phyloP scores from a whole-genome alignment of 768 basidiomycete species.

The Glaciozyma antarctica region DNA sequence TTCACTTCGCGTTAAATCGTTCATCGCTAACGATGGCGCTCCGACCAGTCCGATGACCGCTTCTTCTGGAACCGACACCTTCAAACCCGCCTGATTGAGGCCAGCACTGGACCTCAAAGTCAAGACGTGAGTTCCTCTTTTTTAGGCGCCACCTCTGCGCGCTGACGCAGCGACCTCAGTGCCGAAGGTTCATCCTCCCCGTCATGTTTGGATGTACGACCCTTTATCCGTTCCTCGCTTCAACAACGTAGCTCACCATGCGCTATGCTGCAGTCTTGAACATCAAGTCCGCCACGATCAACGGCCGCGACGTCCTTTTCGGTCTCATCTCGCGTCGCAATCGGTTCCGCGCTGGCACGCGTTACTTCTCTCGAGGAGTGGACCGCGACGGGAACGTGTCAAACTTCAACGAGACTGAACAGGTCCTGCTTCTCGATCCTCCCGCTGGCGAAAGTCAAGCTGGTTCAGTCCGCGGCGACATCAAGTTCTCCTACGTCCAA shows the following conservation, averaged over 20 bases:
- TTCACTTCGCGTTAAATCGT: background rate
- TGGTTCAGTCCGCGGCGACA: constrained; percentile 38
- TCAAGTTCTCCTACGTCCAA: constrained; percentile 72
- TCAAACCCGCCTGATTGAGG: constrained; percentile 56
- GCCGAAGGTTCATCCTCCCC: constrained; percentile 80
- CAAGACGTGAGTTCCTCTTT: constrained; percentile 52
- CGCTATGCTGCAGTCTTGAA: constrained; percentile 60
- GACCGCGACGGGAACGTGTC: constrained; percentile 81
- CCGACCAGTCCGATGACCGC: constrained; percentile 69
- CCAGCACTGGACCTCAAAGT: constrained; percentile 46
- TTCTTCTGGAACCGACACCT: constrained; percentile 96
- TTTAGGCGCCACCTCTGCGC: background rate
- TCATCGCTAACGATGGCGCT: background rate
- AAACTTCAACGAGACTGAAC: constrained; percentile 98
- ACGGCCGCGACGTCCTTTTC: constrained; percentile 68
- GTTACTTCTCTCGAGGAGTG: constrained; percentile 90
- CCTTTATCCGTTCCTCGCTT: background rate
- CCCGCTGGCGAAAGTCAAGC: constrained; percentile 22
- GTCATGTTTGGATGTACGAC: constrained; percentile 86
- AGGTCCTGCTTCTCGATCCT: constrained; percentile 67
- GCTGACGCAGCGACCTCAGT: constrained; percentile 44
- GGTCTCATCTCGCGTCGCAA: constrained; percentile 87
- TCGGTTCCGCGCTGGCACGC: constrained; percentile 87
- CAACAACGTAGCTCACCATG: constrained; percentile 11
- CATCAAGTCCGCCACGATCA: constrained; percentile 61